Evolutionary conservation across 495 filamentous ascomycete genomes (phyloP), one percentile per base, ranked within the genome.

Genomic region (Choiromyces venosus): DNA sequence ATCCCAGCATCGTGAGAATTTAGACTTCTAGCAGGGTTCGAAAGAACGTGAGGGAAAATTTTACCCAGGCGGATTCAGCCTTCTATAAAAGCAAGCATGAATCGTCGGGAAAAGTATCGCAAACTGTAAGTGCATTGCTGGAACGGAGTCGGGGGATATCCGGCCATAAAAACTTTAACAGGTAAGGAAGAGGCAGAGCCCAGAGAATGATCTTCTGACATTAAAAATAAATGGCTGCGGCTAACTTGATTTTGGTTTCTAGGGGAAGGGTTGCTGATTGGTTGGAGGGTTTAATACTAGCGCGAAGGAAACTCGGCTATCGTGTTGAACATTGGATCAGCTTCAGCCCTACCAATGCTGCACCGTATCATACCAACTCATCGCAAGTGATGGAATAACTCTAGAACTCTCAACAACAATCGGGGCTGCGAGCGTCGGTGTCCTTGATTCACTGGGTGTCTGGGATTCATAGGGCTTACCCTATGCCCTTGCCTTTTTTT

Each of bases 141-240:
- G 46, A 56, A 12, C n/a, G n/a, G n/a, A 56, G 46, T 1, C 7
- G 29, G 9, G 8, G 9, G n/a, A 56, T 56, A 8, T 56, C 9
- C n/a, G 9, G n/a, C 46, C n/a, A 25, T 56, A 25, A 25, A n/a
- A 56, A 25, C n/a, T 25, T 56, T 56, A 56, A 56, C 8, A 18
- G 46, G 46, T 2, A 56, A 56, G 21, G 21, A 52, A 52, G 44
- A 25, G 46, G 46, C 46, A 56, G n/a, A 29, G 46, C 2, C 46
- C 2, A 25, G 21, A 10, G n/a, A 29, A 56, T 25, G 46, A 25
- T n/a, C 46, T 12, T 56, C 46, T 56, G 9, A n/a, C 7, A 56
- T 56, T 56, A 56, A 25, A 56, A 56, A 56, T 56, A 56, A 56
- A 56, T 29, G n/a, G n/a, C 46, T 56, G 46, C 46, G 46, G 46